Evolutionary conservation across 2,329 filamentous ascomycete genomes (phyloP).

Genomic region (Dothistroma septosporum): DNA sequence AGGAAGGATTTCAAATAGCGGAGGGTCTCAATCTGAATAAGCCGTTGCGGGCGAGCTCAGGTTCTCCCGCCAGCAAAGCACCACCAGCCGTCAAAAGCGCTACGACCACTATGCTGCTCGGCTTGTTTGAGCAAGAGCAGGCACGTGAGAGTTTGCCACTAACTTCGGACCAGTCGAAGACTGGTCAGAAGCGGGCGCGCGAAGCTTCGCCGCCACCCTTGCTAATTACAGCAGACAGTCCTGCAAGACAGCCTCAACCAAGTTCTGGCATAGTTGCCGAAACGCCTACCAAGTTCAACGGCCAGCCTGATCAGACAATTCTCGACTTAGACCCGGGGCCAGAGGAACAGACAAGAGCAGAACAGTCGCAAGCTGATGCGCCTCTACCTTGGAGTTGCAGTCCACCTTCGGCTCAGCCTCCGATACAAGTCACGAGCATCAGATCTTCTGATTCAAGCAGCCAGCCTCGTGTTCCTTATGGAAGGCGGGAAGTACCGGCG

Average conservation of each 20-base stretch:
- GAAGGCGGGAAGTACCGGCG: slow-evolving; percentile 35
- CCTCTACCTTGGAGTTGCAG: not conserved
- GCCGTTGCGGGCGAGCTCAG: slow-evolving; percentile 14
- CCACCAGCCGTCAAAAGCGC: not conserved
- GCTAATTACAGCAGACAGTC: not conserved
- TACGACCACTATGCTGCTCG: not conserved
- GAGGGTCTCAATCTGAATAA: slow-evolving; percentile 27
- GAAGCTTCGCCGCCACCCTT: not conserved
- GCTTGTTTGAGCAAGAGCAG: not conserved
- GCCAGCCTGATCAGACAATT: not conserved
- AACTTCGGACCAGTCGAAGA: not conserved
- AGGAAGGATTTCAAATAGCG: slow-evolving; percentile 26
- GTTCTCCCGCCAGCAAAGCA: slow-evolving; percentile 1
- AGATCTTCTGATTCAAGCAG: slow-evolving; percentile 2
- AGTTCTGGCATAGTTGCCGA: slow-evolving; percentile 1
- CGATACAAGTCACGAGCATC: not conserved
- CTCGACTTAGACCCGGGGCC: not conserved
- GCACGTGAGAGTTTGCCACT: not conserved
- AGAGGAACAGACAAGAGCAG: not conserved
- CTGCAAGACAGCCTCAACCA: not conserved
- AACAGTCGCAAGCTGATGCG: not conserved
- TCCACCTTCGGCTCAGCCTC: slow-evolving; percentile 5
- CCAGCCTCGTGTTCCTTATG: slow-evolving; percentile 19
- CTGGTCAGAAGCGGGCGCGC: not conserved
- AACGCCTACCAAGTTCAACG: not conserved